These are phyloP conservation scores for Zea luxurians DNA, from an alignment of 176 grass and related monocot genomes.

Conservation along the genomic window DNA sequence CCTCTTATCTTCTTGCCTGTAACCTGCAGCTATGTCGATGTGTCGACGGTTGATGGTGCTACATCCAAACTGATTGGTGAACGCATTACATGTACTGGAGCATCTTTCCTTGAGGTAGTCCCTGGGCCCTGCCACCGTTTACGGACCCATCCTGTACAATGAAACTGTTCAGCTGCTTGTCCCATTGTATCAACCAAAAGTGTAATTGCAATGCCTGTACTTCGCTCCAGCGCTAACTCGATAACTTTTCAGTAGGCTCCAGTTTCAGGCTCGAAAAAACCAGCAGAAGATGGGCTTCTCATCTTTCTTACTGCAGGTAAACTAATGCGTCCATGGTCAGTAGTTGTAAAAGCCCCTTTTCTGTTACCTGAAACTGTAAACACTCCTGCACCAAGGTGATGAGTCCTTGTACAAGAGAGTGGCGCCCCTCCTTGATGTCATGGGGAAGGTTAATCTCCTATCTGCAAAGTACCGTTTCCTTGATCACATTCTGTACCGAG, in stretches of 20 bases:
- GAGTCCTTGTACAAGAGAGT: constrained; percentile 64
- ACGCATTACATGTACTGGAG: constrained; percentile 59
- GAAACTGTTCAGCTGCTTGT: constrained; percentile 24
- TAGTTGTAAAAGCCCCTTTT: neutral
- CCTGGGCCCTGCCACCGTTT: constrained; percentile 39
- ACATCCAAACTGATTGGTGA: constrained; percentile 70
- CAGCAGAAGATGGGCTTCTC: constrained; percentile 88
- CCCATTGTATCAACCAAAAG: neutral
- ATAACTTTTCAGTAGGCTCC: constrained; percentile 75
- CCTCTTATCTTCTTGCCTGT: constrained; percentile 36
- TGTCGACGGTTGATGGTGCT: constrained; percentile 69
- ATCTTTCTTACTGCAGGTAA: constrained; percentile 93
- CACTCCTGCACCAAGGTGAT: constrained; percentile 58
- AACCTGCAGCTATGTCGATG: constrained; percentile 65
- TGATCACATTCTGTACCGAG: constrained; percentile 3
- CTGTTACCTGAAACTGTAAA: constrained; percentile 33
- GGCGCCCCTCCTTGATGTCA: constrained; percentile 75
- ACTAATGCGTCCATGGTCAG: constrained; percentile 10
- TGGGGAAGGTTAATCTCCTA: constrained; percentile 68
- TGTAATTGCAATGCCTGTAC: constrained; percentile 27
- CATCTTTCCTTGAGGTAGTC: constrained; percentile 83
- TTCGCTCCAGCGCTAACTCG: constrained; percentile 32
- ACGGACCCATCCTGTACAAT: neutral
- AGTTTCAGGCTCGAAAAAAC: constrained; percentile 92
- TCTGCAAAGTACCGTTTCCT: constrained; percentile 7